Conservation (phyloP, 2,329 filamentous ascomycete species). For the Phaeoacremonium minimum region DNA sequence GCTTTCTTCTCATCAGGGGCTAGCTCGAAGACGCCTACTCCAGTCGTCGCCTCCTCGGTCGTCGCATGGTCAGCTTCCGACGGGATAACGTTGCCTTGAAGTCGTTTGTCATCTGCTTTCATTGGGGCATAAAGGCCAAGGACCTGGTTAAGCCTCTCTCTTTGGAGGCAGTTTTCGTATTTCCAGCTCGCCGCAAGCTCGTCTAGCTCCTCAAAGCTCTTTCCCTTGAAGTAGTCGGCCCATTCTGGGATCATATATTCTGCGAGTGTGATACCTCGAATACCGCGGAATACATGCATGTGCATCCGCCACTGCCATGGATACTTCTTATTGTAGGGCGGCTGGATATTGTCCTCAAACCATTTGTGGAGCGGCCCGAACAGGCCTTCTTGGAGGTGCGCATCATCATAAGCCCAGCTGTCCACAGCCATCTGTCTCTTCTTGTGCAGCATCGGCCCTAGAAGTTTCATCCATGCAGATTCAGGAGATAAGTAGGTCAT, state of each 20-base stretch:
- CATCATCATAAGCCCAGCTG: slow-evolving; percentile 43
- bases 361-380: slow-evolving; percentile 14
- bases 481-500: slow-evolving; percentile 45
- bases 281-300: slow-evolving; percentile 16
- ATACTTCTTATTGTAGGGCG: slow-evolving; percentile 16
- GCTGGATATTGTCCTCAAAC: slow-evolving; percentile 15
- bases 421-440: slow-evolving; percentile 50
- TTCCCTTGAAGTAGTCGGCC: slow-evolving; percentile 37
- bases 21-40: slow-evolving; percentile 22
- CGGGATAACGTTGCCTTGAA: slow-evolving; percentile 21
- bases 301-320: slow-evolving; percentile 18
- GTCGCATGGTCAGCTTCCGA: slow-evolving; percentile 4
- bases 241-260: slow-evolving; percentile 40
- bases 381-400: slow-evolving; percentile 26
- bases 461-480: slow-evolving; percentile 43
- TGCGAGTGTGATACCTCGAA: slow-evolving; percentile 24
- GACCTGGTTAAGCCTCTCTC: slow-evolving; percentile 38
- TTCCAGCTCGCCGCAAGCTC: slow-evolving; percentile 41
- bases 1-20: slow-evolving; percentile 18
- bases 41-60: slow-evolving; percentile 15
- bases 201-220: slow-evolving; percentile 37
- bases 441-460: slow-evolving; percentile 49
- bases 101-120: slow-evolving; percentile 13
- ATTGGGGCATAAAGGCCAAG: slow-evolving; percentile 15
- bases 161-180: slow-evolving; percentile 44